These are phyloP conservation scores for Pleurotus tuoliensis DNA, from an alignment of 768 basidiomycete species.

Conservation along the genomic window DNA sequence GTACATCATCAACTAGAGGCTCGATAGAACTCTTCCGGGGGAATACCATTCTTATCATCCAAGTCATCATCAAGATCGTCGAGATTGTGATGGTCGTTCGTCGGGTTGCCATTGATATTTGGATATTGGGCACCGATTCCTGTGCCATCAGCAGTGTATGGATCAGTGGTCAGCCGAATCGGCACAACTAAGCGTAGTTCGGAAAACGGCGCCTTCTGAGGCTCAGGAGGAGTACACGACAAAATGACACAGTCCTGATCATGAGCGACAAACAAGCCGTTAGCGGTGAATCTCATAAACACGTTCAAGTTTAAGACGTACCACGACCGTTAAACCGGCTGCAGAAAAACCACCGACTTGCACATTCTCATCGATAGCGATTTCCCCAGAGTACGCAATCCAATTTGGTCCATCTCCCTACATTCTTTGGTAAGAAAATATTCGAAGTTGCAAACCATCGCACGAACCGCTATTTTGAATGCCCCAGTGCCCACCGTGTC, in stretches of 20 bases:
- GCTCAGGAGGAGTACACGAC: slow-evolving; percentile 55
- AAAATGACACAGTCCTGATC: slow-evolving; percentile 72
- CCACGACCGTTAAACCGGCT: slow-evolving; percentile 61
- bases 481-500: slow-evolving; percentile 62
- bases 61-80: slow-evolving; percentile 15
- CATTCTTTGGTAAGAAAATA: background rate
- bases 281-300: background rate
- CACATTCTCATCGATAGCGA: slow-evolving; percentile 43
- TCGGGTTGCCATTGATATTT: slow-evolving; percentile 32
- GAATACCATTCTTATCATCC: slow-evolving; percentile 4
- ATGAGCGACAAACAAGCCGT: slow-evolving; percentile 27
- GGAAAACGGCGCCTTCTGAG: slow-evolving; percentile 47
- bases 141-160: slow-evolving; percentile 41
- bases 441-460: background rate
- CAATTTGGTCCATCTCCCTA: slow-evolving; percentile 65
- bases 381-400: slow-evolving; percentile 60
- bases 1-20: background rate
- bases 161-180: slow-evolving; percentile 60
- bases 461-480: slow-evolving; percentile 52
- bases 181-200: slow-evolving; percentile 64
- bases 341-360: slow-evolving; percentile 63
- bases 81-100: slow-evolving; percentile 16
- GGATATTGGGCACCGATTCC: slow-evolving; percentile 20
- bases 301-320: slow-evolving; percentile 17
- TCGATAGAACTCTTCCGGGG: background rate